These are phyloP conservation scores for Musa itinerans DNA, from an alignment of 176 grass and related monocot species.

Conservation along the genomic window DNA sequence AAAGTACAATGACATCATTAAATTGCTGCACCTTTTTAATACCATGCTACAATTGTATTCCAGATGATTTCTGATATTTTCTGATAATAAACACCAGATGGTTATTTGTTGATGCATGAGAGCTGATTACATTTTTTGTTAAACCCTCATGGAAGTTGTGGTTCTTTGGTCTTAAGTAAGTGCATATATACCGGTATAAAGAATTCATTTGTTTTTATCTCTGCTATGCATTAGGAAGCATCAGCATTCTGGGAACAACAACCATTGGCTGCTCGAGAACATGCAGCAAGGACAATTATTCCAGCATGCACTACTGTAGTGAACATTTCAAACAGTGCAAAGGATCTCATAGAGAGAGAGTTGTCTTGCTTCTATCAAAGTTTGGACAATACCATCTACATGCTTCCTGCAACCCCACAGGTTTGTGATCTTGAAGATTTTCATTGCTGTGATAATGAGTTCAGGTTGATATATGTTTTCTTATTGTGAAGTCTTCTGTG, in stretches of 20 bases:
- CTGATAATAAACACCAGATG: not conserved
- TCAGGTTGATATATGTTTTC: not conserved
- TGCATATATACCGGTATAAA: not conserved
- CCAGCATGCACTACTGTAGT: conserved; percentile 74
- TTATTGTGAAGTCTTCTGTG: not conserved
- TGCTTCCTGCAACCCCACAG: conserved; percentile 81
- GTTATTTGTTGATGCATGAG: not conserved
- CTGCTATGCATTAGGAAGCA: conserved; percentile 48
- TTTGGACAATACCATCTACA: conserved; percentile 86
- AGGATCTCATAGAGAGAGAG: conserved; percentile 90
- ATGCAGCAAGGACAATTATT: conserved; percentile 73
- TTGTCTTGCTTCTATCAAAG: conserved; percentile 71
- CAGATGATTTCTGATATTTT: too few relatives aligned
- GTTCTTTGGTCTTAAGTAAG: not conserved
- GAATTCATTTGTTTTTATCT: not conserved
- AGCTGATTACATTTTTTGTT: not conserved
- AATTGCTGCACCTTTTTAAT: too few relatives aligned
- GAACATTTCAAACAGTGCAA: conserved; percentile 75
- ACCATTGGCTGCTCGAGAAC: conserved; percentile 73
- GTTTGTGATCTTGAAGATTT: conserved; percentile 36
- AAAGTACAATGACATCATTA: too few relatives aligned
- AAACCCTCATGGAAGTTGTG: not conserved
- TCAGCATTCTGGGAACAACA: conserved; percentile 96
- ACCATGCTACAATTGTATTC: too few relatives aligned
- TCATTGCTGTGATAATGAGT: not conserved